Evolutionary conservation across 257 asterid genomes (phyloP), one percentile per base, ranked within the genome.

Genomic region (Przewalskia tangutica): DNA sequence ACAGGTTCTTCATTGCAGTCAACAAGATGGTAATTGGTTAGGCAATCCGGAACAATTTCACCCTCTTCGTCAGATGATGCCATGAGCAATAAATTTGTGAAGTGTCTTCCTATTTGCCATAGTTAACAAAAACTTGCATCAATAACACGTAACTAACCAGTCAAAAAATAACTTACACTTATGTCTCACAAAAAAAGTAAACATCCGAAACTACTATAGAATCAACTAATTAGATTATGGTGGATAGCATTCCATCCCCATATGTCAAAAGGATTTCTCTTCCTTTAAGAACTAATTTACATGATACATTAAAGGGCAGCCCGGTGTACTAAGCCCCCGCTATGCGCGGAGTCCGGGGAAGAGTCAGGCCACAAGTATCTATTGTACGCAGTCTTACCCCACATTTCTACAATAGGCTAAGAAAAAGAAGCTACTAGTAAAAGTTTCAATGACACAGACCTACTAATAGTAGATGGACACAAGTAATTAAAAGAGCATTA

Each of bases 51-150:
- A 10, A 82, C 80, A 64, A 91, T 87, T 83, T 93, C 97, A 79
- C 95, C 95, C 79, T 91, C 97, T 82, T 93, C 97, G 16, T 89
- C 95, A n/a, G 93, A 91, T 14, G 88, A 86, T 42, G 84, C 87
- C 97, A 91, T 91, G 77, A 40, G 59, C 85, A 84, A 67, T 44
- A 48, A 38, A 73, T 23, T 48, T 64, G 48, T 11, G 40, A 46
- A 44, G 38, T 46, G 18, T 46, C 58, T 46, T 34, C 79, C 79
- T 73, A 23, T 20, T 71, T 73, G 42, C 36, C 79, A 73, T 48
- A 13, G 60, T 73, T 73, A 73, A 73, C 44, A 73, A 73, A 48
- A 48, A 27, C 20, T 48, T 48, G 60, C 44, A 23, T 73, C 79
- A 73, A 73, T 73, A 73, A 23, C 12, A 73, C 11, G n/a, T 13